phyloP scores from a whole-genome alignment of 2,329 filamentous ascomycete species.

The Alternaria incomplexa region DNA sequence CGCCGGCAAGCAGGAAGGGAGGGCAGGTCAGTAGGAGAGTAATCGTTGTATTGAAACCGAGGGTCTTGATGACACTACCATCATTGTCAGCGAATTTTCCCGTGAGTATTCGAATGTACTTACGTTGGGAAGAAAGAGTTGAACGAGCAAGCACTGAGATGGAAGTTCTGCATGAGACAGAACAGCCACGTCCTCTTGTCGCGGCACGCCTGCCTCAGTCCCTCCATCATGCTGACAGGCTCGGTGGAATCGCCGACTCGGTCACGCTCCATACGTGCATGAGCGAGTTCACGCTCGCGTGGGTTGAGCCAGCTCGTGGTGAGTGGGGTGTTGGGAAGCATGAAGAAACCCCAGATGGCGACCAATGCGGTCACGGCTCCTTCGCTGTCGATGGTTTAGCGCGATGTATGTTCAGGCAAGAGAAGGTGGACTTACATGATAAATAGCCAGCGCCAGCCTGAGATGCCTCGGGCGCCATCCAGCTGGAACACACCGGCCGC shows the following conservation, averaged over 20 bases:
- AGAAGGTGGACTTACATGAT: slow-evolving; percentile 42
- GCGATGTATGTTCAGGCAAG: background rate
- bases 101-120: background rate
- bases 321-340: slow-evolving; percentile 39
- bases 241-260: slow-evolving; percentile 53
- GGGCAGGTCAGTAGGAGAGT: slow-evolving; percentile 52
- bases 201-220: slow-evolving; percentile 34
- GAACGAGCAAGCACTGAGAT: slow-evolving; percentile 37
- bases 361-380: slow-evolving; percentile 33
- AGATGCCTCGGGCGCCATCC: slow-evolving; percentile 35
- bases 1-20: slow-evolving; percentile 56
- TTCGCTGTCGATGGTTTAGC: slow-evolving; percentile 24
- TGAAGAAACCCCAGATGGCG: slow-evolving; percentile 37
- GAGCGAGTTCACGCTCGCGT: slow-evolving; percentile 52
- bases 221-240: slow-evolving; percentile 33
- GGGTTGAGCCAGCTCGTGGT: slow-evolving; percentile 55
- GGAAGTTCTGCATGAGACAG: slow-evolving; percentile 41
- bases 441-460: slow-evolving; percentile 49
- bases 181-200: slow-evolving; percentile 41
- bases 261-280: slow-evolving; percentile 52
- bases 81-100: background rate
- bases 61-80: slow-evolving; percentile 41
- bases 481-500: slow-evolving; percentile 48
- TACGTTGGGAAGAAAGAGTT: slow-evolving; percentile 44
- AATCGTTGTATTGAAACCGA: slow-evolving; percentile 45